Conservation (phyloP, 2,329 filamentous ascomycete species). For the Tolypocladium inflatum region DNA sequence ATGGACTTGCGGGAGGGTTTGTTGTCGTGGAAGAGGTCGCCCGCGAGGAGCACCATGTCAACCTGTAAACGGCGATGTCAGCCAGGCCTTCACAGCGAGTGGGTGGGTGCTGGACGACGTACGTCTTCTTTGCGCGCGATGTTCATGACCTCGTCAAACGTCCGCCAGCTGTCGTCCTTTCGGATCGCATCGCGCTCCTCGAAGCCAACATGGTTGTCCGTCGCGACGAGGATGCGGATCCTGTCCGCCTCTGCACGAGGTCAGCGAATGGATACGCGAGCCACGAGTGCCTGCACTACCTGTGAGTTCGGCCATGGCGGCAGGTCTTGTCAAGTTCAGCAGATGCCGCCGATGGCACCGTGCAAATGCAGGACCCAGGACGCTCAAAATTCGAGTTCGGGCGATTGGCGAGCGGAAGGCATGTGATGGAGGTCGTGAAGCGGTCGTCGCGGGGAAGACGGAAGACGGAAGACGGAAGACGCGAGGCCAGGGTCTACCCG, state of each 20-base stretch:
- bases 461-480: background rate
- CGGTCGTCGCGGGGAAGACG: background rate
- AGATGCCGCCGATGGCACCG: background rate
- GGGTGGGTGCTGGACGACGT: constrained; percentile 6
- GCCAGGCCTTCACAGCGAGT: background rate
- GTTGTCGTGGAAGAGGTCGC: constrained; percentile 96
- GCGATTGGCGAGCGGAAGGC: background rate
- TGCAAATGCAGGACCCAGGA: background rate
- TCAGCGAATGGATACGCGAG: constrained; percentile 3
- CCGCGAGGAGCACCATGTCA: constrained; percentile 92
- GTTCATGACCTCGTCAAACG: constrained; percentile 91
- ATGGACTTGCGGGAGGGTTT: constrained; percentile 92
- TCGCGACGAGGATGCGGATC: constrained; percentile 87
- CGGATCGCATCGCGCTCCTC: constrained; percentile 87
- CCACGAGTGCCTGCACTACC: constrained; percentile 8
- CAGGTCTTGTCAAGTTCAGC: background rate
- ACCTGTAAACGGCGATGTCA: constrained; percentile 36
- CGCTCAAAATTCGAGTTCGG: background rate
- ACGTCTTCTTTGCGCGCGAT: constrained; percentile 77
- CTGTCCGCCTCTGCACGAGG: constrained; percentile 56
- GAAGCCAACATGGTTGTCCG: constrained; percentile 96
- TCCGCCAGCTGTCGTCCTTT: constrained; percentile 95
- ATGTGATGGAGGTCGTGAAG: background rate
- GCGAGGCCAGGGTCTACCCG: background rate
- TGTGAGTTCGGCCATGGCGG: constrained; percentile 19